Base-by-base conservation (phyloP, 495 filamentous ascomycete genomes). In the Penicillium coffeae region DNA sequence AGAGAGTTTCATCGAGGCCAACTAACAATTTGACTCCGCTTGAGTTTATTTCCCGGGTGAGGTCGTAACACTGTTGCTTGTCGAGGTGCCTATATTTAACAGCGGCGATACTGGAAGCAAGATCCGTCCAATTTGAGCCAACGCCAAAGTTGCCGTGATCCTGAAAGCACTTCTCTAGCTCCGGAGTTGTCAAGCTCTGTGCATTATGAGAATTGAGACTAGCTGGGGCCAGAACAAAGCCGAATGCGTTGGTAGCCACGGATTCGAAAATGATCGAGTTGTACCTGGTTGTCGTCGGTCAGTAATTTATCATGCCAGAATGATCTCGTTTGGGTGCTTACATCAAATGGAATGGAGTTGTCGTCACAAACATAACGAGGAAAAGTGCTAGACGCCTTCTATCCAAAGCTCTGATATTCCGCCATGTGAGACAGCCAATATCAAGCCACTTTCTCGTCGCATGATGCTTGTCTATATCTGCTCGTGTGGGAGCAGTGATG, bases 401-500 rank as follows among this genome's bases (percentile, higher is more conserved):
- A 8, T 37, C 40, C 14, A 52, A 42, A 2, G 33, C 36, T 19
- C 22, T 36, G 14, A 65, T 32, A 40, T 65, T 63, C 12, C 25
- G 37, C 0, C 57, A 3, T 43, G 56, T 51, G 15, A 50, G 19
- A 33, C 46, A 30, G 0, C 62, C 64, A 13, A 66, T 62, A 15
- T 60, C 57, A 9, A 66, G 55, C 55, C 58, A 65, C 18, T 45
- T 18, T 1, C 56, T 10, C 7, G 30, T 5, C 0, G 41, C 44
- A 47, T 67, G 66, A 2, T 9, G 12, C 27, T 16, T 6, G 21
- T 68, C 50, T 1, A 66, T 40, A 2, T 65, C 62, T 9, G 50
- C 45, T 19, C 67, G 27, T 1, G 55, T 65, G 6, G 65, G 67
- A 2, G 63, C 59, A 2, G 42, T 48, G 8, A 72, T 43, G 10